Evolutionary conservation across 176 grass and related monocot species (phyloP), one percentile per base, ranked within the genome.

Genomic region (Neostapfia colusana): DNA sequence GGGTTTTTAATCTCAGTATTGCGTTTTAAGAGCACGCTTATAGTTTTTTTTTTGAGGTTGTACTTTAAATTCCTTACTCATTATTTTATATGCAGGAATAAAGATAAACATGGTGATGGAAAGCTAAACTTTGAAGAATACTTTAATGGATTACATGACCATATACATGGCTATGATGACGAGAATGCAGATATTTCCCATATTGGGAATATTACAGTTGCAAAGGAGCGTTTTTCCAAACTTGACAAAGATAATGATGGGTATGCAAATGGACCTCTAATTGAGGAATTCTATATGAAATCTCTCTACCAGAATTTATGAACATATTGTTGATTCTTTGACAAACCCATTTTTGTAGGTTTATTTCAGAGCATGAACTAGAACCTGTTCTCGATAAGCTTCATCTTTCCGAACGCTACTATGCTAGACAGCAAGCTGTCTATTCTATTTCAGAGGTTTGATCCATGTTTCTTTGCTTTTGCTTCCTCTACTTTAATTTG

Each of bases 81-180:
- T 71, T 43, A 25, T 84, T 14, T 23, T 39, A 76, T 84, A 75
- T 70, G 28, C 77, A 97, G 93, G 68, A 72, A 91, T 69, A 93
- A 74, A 18, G 93, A 97, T 84, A 85, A 75, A 86, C 83, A 93
- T 80, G 79, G 82, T 78, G 85, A 97, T 68, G 88, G 86, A 45
- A 97, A 87, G 66, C 74, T 97, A 63, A 88, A 86, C 80, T 97
- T 97, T n/a, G 69, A 90, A 74, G 93, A 93, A 55, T 93, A 84
- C 65, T 87, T 85, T 72, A 18, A 27, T 45, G 85, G 76, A 26
- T 70, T 95, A 55, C 87, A 90, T 78, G 92, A 87, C 53, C 75
- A 81, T 54, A 77, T 99, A 83, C 83, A 80, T 72, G 91, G 90
- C 81, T 77, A 88, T 82, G 78, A 90, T 90, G 76, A 77, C 14